A percentile compares a stretch with the other conserved stretches of the same genome.
phyloP scores from a whole-genome alignment of 1,139 yeast species.

The Pichia sp. region DNA sequence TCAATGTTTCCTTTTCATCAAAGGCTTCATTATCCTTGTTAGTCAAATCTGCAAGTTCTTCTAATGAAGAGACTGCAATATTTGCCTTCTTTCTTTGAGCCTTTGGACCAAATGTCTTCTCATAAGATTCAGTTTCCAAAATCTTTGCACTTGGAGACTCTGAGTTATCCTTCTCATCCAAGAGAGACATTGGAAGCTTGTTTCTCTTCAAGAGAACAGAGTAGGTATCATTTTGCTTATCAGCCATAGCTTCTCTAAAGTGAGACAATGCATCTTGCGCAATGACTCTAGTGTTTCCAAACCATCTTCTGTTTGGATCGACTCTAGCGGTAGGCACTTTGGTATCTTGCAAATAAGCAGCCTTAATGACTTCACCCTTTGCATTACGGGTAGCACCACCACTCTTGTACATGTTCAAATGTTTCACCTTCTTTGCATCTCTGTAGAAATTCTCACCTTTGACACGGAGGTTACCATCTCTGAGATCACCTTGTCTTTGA shows the following conservation, averaged over 20 bases:
- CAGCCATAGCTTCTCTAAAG: conserved; percentile 92
- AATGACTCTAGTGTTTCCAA: conserved; percentile 94
- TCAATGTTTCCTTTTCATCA: conserved; percentile 70
- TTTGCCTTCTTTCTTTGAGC: conserved; percentile 91
- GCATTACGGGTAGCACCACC: conserved; percentile 87
- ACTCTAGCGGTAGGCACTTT: conserved; percentile 90
- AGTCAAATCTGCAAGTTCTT: conserved; percentile 66
- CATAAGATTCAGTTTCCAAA: conserved; percentile 81
- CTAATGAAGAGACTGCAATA: conserved; percentile 62
- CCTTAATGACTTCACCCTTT: conserved; percentile 77
- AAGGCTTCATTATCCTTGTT: conserved; percentile 51
- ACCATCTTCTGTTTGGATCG: conserved; percentile 96
- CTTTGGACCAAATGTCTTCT: conserved; percentile 86
- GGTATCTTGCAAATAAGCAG: conserved; percentile 83
- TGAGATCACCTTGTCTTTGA: conserved; percentile 68
- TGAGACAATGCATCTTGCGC: conserved; percentile 94
- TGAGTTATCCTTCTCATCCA: conserved; percentile 73
- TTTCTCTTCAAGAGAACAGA: conserved; percentile 84
- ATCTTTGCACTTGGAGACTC: conserved; percentile 68
- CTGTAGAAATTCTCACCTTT: conserved; percentile 96
- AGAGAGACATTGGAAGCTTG: conserved; percentile 89
- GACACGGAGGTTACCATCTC: conserved; percentile 87
- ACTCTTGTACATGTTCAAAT: conserved; percentile 84
- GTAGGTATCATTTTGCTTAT: conserved; percentile 76
- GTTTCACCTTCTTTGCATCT: conserved; percentile 90